A percentile compares a stretch with the other conserved stretches of the same genome.
Conservation (phyloP, 805 yeast species). For the Pichia phayaonensis region DNA sequence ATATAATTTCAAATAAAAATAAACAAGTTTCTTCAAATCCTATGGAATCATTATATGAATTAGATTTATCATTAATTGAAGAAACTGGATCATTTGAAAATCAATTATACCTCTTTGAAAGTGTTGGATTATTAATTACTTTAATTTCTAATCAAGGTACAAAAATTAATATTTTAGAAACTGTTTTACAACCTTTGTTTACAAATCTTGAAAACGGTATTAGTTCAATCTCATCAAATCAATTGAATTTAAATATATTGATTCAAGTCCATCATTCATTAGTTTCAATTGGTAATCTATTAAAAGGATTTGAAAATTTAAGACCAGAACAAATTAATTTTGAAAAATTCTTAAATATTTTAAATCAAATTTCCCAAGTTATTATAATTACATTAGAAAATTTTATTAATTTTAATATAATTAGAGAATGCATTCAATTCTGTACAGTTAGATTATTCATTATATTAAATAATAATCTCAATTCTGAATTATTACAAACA, state of each 20-base stretch:
- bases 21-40: slow-evolving; percentile 12
- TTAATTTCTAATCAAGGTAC: slow-evolving; percentile 37
- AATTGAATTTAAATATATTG: slow-evolving; percentile 35
- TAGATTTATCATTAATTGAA: slow-evolving; percentile 36
- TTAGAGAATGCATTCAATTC: slow-evolving; percentile 82
- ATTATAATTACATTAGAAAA: slow-evolving; percentile 76
- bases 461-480: slow-evolving; percentile 42
- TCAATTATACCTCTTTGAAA: slow-evolving; percentile 79
- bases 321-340: slow-evolving; percentile 25
- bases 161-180: slow-evolving; percentile 47
- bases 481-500: slow-evolving; percentile 23
- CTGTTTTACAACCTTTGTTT: slow-evolving; percentile 69
- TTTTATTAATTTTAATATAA: slow-evolving; percentile 53
- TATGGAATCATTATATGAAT: slow-evolving; percentile 12
- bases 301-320: slow-evolving; percentile 67
- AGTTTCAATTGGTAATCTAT: slow-evolving; percentile 84
- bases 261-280: slow-evolving; percentile 80
- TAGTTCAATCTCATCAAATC: slow-evolving; percentile 25
- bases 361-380: slow-evolving; percentile 54
- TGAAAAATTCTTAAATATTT: slow-evolving; percentile 21
- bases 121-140: slow-evolving; percentile 70
- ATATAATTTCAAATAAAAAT: slow-evolving; percentile 26
- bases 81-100: slow-evolving; percentile 61
- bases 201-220: slow-evolving; percentile 62
- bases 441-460: slow-evolving; percentile 84